Conservation (phyloP, 129 eudicot species). For the Saussurea involucrata region DNA sequence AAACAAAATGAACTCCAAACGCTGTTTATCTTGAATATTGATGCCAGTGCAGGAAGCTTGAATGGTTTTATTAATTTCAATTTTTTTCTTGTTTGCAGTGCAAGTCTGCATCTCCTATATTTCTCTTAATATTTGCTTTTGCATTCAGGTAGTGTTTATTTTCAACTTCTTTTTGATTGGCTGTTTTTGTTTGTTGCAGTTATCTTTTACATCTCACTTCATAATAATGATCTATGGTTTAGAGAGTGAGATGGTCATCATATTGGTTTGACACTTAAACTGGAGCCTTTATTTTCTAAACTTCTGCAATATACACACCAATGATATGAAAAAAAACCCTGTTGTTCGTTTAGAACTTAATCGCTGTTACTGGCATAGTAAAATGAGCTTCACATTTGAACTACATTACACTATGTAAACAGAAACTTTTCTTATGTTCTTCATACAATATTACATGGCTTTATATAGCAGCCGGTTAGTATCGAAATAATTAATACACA, state of each 20-base stretch:
- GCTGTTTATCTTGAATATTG: background rate
- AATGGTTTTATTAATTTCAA: slow-evolving; percentile 5
- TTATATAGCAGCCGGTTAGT: no score
- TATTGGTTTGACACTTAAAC: slow-evolving; percentile 10
- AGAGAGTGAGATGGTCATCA: background rate
- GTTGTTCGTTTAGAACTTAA: background rate
- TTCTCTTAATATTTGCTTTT: slow-evolving; percentile 91
- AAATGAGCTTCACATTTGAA: background rate
- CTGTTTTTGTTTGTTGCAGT: background rate
- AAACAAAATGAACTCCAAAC: slow-evolving; percentile 4
- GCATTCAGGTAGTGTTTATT: slow-evolving; percentile 74
- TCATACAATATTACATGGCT: no score
- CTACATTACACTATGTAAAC: background rate
- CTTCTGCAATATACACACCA: background rate
- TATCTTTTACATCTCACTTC: background rate
- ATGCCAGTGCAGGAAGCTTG: background rate
- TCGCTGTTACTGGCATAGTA: background rate
- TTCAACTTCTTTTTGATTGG: background rate
- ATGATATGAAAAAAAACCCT: background rate
- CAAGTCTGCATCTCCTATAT: slow-evolving; percentile 95
- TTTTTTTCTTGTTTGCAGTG: slow-evolving; percentile 55
- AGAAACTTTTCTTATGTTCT: no score
- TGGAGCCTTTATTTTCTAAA: background rate
- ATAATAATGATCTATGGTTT: background rate
- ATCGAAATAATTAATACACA: no score